Percentiles rank a stretch among this genome's conserved stretches.
These are phyloP conservation scores for Fomitopsis serialis DNA, from an alignment of 768 basidiomycete species.

Conservation along the genomic window DNA sequence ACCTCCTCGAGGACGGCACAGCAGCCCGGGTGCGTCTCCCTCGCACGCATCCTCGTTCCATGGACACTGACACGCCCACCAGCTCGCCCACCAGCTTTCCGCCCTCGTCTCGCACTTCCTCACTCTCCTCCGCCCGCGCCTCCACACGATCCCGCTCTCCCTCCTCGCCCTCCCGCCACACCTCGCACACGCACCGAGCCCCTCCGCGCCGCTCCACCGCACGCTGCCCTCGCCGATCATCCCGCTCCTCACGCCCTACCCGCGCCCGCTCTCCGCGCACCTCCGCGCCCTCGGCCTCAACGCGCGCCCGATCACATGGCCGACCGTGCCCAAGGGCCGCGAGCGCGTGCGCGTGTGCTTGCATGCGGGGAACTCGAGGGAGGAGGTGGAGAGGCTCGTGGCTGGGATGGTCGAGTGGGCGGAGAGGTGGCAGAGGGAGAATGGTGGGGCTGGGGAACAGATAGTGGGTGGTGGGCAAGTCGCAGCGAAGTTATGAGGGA, in stretches of 20 bases:
- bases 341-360: conserved; percentile 88
- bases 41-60: conserved; percentile 22
- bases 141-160: conserved; percentile 23
- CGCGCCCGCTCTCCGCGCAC: conserved; percentile 69
- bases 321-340: conserved; percentile 84
- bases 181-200: conserved; percentile 24
- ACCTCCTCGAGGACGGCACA: conserved; percentile 65
- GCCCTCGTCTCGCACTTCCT: conserved; percentile 38
- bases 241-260: conserved; percentile 73
- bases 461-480: neutral
- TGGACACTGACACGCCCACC: conserved; percentile 1
- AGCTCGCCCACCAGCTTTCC: conserved; percentile 35
- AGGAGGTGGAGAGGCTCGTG: conserved; percentile 54
- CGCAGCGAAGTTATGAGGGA: conserved; percentile 14
- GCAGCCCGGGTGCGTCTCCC: conserved; percentile 47
- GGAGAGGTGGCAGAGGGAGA: conserved; percentile 9
- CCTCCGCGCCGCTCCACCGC: conserved; percentile 20
- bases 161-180: conserved; percentile 27
- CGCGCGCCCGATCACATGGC: conserved; percentile 76
- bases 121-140: conserved; percentile 22
- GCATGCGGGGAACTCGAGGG: conserved; percentile 66
- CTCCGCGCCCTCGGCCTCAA: conserved; percentile 51
- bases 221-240: conserved; percentile 69
- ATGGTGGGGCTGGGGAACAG: neutral
- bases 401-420: conserved; percentile 22